Base-by-base conservation (phyloP, 164 flowering plant species). In the Magnolia kwangsiensis region DNA sequence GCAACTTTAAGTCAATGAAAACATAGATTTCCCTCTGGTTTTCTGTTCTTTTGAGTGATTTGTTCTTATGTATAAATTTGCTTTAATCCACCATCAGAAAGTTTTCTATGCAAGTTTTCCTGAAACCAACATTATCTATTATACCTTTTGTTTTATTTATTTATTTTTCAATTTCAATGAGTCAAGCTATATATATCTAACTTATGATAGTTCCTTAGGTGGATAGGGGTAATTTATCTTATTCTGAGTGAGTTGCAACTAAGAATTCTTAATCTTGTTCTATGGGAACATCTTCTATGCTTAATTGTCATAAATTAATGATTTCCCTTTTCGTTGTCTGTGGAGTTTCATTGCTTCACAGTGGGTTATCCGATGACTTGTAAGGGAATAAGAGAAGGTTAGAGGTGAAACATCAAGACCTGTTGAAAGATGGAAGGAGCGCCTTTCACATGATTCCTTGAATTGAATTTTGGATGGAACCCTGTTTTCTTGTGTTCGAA, bases 1-100 rank as follows among this genome's bases (percentile, higher is more conserved):
- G 2, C 16, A 1, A 51, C 7, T 51, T 51, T 92, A 80, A 89
- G 96, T 84, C 1, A 50, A 23, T 50, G 3, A 27, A 31, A 31
- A 8, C 11, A 70, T 19, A n/a, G 37, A 50, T 5, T 6, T 70
- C n/a, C n/a, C 18, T 70, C 58, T 70, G 58, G 8, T 50, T 14
- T 68, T 1, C 27, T 24, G 27, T 24, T 68, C 50, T 68, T 37
- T 37, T 68, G 14, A 31, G 21, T 24, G 18, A 8, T 55, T 16
- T 55, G 9, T n/a, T 45, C 58, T 59, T 5, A 51, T 7, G 31
- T 10, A 6, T 37, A 18, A 20, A 13, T 45, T 29, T 68, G 23
- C 31, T 29, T 68, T 68, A 8, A 11, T 68, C 49, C 27, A 37
- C 20, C 4, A 5, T 3, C 3, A 68, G 18, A 55, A 2, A 55